Conservation (phyloP, 768 basidiomycete species). For the Boletus barrowsii region DNA sequence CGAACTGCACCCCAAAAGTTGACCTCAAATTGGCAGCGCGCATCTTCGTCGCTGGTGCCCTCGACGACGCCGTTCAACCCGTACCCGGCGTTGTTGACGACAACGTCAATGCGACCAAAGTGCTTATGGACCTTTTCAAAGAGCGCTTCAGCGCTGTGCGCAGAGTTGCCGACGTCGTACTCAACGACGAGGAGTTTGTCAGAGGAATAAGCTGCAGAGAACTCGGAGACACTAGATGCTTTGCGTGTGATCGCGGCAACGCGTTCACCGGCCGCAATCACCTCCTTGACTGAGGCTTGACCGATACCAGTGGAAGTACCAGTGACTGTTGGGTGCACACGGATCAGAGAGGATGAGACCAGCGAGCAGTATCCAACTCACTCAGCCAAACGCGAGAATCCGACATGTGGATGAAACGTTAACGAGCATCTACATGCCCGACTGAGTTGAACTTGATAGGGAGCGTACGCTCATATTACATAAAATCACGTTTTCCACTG, state of each 20-base stretch:
- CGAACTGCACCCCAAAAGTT: constrained; percentile 33
- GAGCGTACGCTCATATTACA: too few species aligned
- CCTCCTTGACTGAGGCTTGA: constrained; percentile 27
- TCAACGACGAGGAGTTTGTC: constrained; percentile 28
- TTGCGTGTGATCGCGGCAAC: constrained; percentile 29
- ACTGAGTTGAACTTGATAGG: too few species aligned
- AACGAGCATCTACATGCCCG: too few species aligned
- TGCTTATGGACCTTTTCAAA: constrained; percentile 20
- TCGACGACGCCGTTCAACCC: constrained; percentile 27
- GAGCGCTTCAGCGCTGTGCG: constrained; percentile 14
- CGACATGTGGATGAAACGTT: constrained; percentile 9
- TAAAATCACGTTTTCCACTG: too few species aligned
- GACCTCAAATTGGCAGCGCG: constrained; percentile 28
- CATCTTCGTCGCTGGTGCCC: constrained; percentile 22
- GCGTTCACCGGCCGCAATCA: constrained; percentile 25
- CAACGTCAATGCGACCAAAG: constrained; percentile 34
- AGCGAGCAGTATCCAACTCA: not conserved
- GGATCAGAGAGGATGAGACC: not conserved
- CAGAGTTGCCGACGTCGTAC: constrained; percentile 29
- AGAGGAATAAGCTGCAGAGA: constrained; percentile 10
- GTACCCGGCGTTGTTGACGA: constrained; percentile 34
- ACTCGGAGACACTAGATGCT: constrained; percentile 16
- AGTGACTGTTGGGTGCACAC: constrained; percentile 31
- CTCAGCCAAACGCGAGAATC: constrained; percentile 25
- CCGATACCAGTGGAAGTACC: constrained; percentile 43